Percentiles rank a stretch among this genome's conserved stretches.
Conservation (phyloP, 2,329 filamentous ascomycete species). For the Phaeosphaeria sp. region DNA sequence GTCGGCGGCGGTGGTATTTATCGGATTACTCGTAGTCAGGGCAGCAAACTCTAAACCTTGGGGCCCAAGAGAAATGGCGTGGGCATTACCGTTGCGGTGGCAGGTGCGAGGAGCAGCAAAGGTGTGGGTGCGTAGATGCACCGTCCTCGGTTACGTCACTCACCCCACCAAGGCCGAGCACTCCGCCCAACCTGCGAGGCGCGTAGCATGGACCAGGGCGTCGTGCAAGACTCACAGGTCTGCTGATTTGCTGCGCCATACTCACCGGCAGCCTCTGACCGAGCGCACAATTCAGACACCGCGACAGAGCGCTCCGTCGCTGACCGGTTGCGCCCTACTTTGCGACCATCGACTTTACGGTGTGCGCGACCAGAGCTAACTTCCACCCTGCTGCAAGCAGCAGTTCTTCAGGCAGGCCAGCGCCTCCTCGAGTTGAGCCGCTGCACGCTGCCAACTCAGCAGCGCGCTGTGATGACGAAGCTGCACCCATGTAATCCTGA, state of each 20-base stretch:
- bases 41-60: constrained; percentile 17
- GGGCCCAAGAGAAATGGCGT: constrained; percentile 28
- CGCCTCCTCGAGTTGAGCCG: constrained; percentile 14
- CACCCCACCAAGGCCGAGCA: constrained; percentile 6
- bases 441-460: constrained; percentile 31
- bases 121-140: constrained; percentile 12
- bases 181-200: constrained; percentile 16
- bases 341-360: neutral
- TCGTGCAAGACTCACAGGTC: constrained; percentile 2
- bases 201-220: neutral
- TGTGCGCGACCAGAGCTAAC: neutral
- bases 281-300: neutral
- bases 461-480: constrained; percentile 24
- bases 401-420: constrained; percentile 6
- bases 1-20: constrained; percentile 14
- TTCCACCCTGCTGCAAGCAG: constrained; percentile 9
- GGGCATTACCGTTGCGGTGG: constrained; percentile 22
- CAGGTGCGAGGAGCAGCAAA: constrained; percentile 12
- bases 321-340: constrained; percentile 11
- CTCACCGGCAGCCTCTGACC: constrained; percentile 4
- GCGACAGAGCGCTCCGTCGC: constrained; percentile 4
- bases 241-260: constrained; percentile 15
- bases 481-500: constrained; percentile 12
- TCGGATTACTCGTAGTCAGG: constrained; percentile 7
- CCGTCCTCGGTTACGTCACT: constrained; percentile 17